Percentiles rank a stretch among this genome's conserved stretches.
Evolutionary conservation across 169 alveolate genomes (phyloP).

Genomic region (Haemoproteus tartakovskyi): DNA sequence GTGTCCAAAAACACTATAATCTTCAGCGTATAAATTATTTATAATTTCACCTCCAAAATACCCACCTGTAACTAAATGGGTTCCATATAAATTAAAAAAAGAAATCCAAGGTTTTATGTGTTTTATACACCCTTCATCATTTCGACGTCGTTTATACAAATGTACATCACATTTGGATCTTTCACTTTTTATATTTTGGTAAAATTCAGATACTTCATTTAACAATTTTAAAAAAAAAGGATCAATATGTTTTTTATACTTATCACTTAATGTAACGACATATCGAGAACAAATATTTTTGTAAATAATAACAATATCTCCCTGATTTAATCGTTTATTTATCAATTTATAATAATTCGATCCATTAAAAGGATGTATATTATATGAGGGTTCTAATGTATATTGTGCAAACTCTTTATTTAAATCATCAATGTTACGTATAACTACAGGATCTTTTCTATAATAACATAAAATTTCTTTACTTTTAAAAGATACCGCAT

Average conservation of each 20-base stretch:
- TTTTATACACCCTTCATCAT: constrained; percentile 68
- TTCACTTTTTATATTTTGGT: constrained; percentile 64
- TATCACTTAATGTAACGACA: constrained; percentile 74
- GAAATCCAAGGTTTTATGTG: constrained; percentile 80
- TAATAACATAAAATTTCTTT: constrained; percentile 3
- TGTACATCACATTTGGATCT: constrained; percentile 69
- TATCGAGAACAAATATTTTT: constrained; percentile 79
- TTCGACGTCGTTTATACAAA: constrained; percentile 65
- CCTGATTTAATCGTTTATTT: constrained; percentile 68
- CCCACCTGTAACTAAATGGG: constrained; percentile 78
- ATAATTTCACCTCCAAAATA: constrained; percentile 84
- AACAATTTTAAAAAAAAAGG: constrained; percentile 73
- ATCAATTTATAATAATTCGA: constrained; percentile 75
- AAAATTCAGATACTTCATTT: constrained; percentile 65
- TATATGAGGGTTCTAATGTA: constrained; percentile 1
- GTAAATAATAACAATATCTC: constrained; percentile 70
- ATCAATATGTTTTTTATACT: constrained; percentile 25
- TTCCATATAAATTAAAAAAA: constrained; percentile 79
- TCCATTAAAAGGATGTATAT: constrained; percentile 63
- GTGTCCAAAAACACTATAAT: constrained; percentile 11
- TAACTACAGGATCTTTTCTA: background rate
- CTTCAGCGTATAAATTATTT: constrained; percentile 73
- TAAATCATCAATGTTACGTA: constrained; percentile 21
- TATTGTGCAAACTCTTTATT: constrained; percentile 26
- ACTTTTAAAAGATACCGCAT: background rate